phyloP scores from a whole-genome alignment of 1,139 yeast species.

The Taphrina betulina region DNA sequence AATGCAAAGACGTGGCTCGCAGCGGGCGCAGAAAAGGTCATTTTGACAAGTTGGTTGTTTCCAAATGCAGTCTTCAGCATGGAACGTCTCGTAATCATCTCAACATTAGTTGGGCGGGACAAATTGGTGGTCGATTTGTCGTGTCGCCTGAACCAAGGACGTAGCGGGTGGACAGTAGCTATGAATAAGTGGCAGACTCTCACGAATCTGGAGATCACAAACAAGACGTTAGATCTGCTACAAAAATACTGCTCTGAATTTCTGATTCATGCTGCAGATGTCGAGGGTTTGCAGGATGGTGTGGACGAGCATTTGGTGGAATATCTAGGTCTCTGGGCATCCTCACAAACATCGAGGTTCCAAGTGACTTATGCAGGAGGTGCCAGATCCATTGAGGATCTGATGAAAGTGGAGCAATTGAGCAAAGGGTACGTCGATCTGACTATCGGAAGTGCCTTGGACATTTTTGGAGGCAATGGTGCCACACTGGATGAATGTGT shows the following conservation, averaged over 20 bases:
- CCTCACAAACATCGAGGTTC: conserved; percentile 45
- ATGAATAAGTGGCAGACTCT: conserved; percentile 96
- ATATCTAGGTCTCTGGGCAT: conserved; percentile 73
- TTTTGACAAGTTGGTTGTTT: conserved; percentile 90
- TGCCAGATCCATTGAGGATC: conserved; percentile 70
- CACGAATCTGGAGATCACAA: conserved; percentile 60
- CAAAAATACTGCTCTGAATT: conserved; percentile 76
- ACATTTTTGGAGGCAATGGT: conserved; percentile 83
- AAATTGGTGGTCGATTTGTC: conserved; percentile 36
- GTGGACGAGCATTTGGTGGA: conserved; percentile 75
- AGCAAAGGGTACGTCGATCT: conserved; percentile 83
- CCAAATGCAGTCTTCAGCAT: conserved; percentile 60
- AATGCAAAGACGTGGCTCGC: conserved; percentile 76
- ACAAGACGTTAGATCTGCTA: conserved; percentile 55
- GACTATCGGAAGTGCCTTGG: conserved; percentile 89
- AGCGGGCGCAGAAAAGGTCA: conserved; percentile 60
- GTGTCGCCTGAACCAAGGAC: conserved; percentile 61
- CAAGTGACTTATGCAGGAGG: conserved; percentile 97
- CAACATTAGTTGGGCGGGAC: conserved; percentile 54
- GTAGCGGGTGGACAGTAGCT: conserved; percentile 77
- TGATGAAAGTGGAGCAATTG: conserved; percentile 60
- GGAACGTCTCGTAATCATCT: conserved; percentile 54
- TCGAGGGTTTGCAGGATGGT: conserved; percentile 92
- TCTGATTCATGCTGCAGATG: conserved; percentile 95
- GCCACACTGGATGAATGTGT: conserved; percentile 75